Evolutionary conservation across 1,284 basidiomycete genomes (phyloP), one percentile per base, ranked within the genome.

Genomic region (Hymenochaete sp.): DNA sequence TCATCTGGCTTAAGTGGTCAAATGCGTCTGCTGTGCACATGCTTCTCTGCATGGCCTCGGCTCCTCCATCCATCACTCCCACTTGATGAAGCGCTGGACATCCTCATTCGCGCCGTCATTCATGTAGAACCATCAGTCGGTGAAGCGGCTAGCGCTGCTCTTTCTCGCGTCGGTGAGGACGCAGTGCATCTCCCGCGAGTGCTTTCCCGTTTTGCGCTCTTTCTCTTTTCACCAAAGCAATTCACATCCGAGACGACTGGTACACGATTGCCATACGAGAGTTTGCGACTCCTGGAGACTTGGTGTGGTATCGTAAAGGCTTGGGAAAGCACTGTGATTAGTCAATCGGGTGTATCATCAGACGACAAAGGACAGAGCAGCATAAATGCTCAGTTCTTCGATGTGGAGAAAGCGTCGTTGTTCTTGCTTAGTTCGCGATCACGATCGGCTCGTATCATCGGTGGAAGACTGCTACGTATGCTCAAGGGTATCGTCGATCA

Each of bases 21-120:
- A 45, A 77, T 96, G 55, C 77, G 72, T 45, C 70, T 95, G 25
- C 70, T 96, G 2, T 78, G 82, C 49, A 77, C 82, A 0, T 81
- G 87, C 57, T 86, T 95, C 59, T 82, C 88, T 48, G 75, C 86
- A 2, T 88, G 93, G 79, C 93, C 93, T 0, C 77, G 90, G 6
- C 84, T 81, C 52, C 68, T 93, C 24, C 76, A 82, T 61, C 52
- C 66, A 0, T 68, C 71, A 43, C 65, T 77, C 42, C 62, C 71
- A 44, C 62, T 84, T 44, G 63, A 71, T 4, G 82, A 83, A 39
- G 76, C 82, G 0, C 72, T 93, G 42, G 82, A 90, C 52, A 81
- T 92, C 66, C 73, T 96, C 18, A 72, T 93, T 38, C 77, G 80
- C 16, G 86, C 86, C 0, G 74, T 90, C 18, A 74, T 91, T 29